Percentiles rank a stretch among this genome's conserved stretches.
phyloP scores from a whole-genome alignment of 257 asterid species.

The Lantana camara region DNA sequence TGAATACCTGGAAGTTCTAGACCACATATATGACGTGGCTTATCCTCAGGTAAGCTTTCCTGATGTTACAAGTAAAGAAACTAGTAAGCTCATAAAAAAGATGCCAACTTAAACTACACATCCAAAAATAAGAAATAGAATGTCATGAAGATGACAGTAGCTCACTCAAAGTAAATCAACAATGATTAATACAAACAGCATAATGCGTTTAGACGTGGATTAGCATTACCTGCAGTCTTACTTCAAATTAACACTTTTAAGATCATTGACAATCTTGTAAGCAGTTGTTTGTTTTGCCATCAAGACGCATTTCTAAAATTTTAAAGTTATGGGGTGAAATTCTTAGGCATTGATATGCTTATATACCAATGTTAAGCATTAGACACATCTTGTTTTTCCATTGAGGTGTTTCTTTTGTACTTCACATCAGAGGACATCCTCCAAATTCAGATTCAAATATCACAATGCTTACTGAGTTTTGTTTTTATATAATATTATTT shows the following conservation, averaged over 20 bases:
- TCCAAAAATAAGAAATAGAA: constrained; percentile 8
- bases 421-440: not conserved
- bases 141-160: not conserved
- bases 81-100: constrained; percentile 13
- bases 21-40: constrained; percentile 89
- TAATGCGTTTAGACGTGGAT: not conserved
- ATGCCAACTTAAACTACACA: constrained; percentile 23
- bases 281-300: not conserved
- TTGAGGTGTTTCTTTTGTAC: not conserved
- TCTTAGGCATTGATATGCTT: not conserved
- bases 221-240: constrained; percentile 1
- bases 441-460: constrained; percentile 1
- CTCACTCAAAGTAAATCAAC: constrained; percentile 4
- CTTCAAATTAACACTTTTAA: not conserved
- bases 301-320: not conserved
- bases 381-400: constrained; percentile 3
- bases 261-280: not conserved
- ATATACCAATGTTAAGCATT: not conserved
- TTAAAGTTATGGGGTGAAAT: constrained; percentile 8
- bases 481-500: not conserved
- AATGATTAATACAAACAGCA: constrained; percentile 17
- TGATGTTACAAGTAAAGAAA: constrained; percentile 38
- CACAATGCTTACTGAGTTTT: not conserved
- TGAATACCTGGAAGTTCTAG: constrained; percentile 92
- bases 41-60: constrained; percentile 82